Conservation (phyloP, 1,139 yeast genomes). For the Komagataea norvegica region DNA sequence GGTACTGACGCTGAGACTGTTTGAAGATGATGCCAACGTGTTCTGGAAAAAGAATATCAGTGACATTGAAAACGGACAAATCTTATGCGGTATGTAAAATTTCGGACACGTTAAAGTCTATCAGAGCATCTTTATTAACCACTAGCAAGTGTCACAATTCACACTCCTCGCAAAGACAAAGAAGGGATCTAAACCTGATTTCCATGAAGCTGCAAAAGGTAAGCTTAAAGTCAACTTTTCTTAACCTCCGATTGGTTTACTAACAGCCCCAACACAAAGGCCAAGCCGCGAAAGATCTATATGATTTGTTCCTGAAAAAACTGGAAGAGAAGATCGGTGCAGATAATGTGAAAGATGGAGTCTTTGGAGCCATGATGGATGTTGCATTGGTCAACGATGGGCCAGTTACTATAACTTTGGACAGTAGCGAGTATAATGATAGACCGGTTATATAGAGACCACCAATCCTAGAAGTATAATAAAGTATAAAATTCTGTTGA, state of each 20-base stretch:
- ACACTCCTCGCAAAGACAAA: slow-evolving; percentile 78
- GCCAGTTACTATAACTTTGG: slow-evolving; percentile 37
- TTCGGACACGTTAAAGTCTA: too few relatives aligned
- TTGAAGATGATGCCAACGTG: slow-evolving; percentile 58
- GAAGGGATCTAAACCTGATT: slow-evolving; percentile 92
- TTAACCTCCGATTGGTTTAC: too few relatives aligned
- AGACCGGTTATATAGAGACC: not conserved
- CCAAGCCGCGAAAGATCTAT: slow-evolving; percentile 60
- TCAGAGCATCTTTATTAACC: slow-evolving; percentile 12
- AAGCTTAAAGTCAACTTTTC: slow-evolving; percentile 4
- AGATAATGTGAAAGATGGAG: slow-evolving; percentile 73
- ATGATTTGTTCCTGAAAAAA: slow-evolving; percentile 52
- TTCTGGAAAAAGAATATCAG: slow-evolving; percentile 56
- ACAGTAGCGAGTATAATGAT: slow-evolving; percentile 27
- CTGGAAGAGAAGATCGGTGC: slow-evolving; percentile 53
- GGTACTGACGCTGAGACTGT: slow-evolving; percentile 58
- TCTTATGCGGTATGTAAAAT: slow-evolving; percentile 39
- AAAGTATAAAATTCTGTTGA: not conserved
- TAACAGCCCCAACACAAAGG: too few relatives aligned
- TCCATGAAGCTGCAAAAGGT: slow-evolving; percentile 83
- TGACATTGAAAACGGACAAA: slow-evolving; percentile 50
- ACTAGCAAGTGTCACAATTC: slow-evolving; percentile 66
- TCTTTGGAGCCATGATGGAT: slow-evolving; percentile 97
- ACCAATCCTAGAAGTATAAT: not conserved
- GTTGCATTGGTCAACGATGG: slow-evolving; percentile 76